Evolutionary conservation across 139 green algal species (phyloP).

Genomic region (Micractinium conductrix): DNA sequence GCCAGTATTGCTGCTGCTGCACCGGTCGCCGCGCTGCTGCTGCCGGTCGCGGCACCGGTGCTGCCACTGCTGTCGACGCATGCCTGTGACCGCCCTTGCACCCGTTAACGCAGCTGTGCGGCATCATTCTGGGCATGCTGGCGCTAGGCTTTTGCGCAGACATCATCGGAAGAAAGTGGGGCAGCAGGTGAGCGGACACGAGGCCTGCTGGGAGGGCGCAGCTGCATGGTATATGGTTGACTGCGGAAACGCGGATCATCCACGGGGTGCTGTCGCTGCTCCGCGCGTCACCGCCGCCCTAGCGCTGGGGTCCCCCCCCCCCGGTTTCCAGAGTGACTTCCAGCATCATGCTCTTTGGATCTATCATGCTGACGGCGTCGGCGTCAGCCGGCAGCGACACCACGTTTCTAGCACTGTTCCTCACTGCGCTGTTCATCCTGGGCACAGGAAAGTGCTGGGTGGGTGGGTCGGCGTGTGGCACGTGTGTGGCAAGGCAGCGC

Average conservation of each 20-base stretch:
- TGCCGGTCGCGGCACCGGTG: not conserved
- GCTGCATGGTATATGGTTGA: too few species aligned
- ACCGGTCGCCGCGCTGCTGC: not conserved
- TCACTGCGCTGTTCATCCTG: constrained; percentile 53
- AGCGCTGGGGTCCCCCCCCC: too few species aligned
- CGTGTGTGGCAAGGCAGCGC: too few species aligned
- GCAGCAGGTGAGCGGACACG: constrained; percentile 27
- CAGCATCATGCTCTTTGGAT: constrained; percentile 69
- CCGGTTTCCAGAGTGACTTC: constrained; percentile 34
- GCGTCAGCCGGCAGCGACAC: constrained; percentile 19
- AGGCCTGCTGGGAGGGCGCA: not conserved
- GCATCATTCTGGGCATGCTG: constrained; percentile 67
- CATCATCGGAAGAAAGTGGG: constrained; percentile 70
- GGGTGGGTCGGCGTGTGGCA: too few species aligned
- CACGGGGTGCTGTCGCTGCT: not conserved
- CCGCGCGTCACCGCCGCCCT: not conserved
- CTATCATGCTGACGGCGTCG: constrained; percentile 58
- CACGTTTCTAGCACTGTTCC: constrained; percentile 59
- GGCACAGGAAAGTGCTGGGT: too few species aligned
- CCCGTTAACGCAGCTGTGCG: constrained; percentile 1
- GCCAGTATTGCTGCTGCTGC: not conserved
- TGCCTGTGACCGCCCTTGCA: not conserved
- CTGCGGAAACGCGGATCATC: not conserved
- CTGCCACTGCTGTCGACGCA: not conserved
- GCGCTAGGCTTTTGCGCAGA: constrained; percentile 60